phyloP scores from a whole-genome alignment of 2,329 filamentous ascomycete genomes.

The Pseudogymnoascus sp. region DNA sequence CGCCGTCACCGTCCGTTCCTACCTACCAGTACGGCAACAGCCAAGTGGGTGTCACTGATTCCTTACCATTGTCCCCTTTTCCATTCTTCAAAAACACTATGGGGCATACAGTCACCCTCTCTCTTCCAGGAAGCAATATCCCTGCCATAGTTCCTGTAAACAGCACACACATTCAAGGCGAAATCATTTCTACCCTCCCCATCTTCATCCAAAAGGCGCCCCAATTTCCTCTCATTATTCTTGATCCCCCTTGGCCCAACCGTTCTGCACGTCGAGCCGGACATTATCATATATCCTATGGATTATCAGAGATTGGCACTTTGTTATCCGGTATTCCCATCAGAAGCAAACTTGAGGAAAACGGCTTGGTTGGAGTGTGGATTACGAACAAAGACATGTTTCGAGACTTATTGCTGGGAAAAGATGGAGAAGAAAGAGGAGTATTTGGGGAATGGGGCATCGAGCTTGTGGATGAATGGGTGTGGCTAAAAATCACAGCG shows the following conservation, averaged over 20 bases:
- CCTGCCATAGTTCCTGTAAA: conserved; percentile 32
- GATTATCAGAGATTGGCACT: conserved; percentile 34
- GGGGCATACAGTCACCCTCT: not conserved
- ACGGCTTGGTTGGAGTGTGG: conserved; percentile 62
- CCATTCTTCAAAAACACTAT: not conserved
- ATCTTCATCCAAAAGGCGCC: conserved; percentile 37
- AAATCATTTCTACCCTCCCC: conserved; percentile 34
- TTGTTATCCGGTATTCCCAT: conserved; percentile 51
- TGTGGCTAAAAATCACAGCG: conserved; percentile 66
- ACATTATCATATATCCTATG: conserved; percentile 40
- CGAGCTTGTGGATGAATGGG: conserved; percentile 59
- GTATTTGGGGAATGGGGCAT: conserved; percentile 61
- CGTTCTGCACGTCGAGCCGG: conserved; percentile 57
- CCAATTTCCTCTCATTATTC: conserved; percentile 56
- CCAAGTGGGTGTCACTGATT: not conserved
- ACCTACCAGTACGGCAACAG: not conserved
- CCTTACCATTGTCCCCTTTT: not conserved
- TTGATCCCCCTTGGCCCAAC: conserved; percentile 79
- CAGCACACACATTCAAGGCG: conserved; percentile 40
- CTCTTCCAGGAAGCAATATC: conserved; percentile 11
- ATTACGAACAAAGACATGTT: conserved; percentile 61
- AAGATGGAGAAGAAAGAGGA: conserved; percentile 38
- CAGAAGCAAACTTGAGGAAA: conserved; percentile 40
- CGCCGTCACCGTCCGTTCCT: too few species aligned
- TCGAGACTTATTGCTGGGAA: conserved; percentile 42